A percentile compares a stretch with the other conserved stretches of the same genome.
phyloP scores from a whole-genome alignment of 129 eudicot species.

The Erigeron canadensis region DNA sequence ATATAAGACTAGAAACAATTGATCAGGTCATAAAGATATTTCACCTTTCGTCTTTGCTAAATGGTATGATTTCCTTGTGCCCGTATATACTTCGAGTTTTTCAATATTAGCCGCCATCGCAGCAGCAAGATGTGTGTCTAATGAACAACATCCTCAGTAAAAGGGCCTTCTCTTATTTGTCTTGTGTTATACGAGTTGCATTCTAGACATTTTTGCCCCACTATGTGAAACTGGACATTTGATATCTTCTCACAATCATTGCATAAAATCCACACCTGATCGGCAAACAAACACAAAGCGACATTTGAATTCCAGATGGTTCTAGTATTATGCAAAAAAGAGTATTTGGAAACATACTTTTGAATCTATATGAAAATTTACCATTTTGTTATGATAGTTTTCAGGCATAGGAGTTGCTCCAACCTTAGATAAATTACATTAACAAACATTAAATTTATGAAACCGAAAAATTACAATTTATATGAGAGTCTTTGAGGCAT shows the following conservation, averaged over 20 bases:
- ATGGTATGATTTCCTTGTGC: constrained; percentile 5
- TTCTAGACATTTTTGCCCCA: constrained; percentile 55
- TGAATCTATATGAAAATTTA: constrained; percentile 19
- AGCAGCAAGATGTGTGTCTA: constrained; percentile 8
- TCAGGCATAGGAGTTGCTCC: constrained; percentile 58
- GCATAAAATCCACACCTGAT: constrained; percentile 70
- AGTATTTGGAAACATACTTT: background rate
- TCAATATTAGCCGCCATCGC: background rate
- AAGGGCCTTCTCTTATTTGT: constrained; percentile 44
- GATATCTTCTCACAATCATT: constrained; percentile 65
- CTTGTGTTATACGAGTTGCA: constrained; percentile 68
- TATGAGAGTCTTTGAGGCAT: background rate
- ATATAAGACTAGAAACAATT: too few relatives aligned
- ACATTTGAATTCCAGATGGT: constrained; percentile 2
- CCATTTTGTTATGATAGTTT: constrained; percentile 51
- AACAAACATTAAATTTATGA: constrained; percentile 4
- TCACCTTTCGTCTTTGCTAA: background rate
- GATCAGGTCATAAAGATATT: too few relatives aligned
- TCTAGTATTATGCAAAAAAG: background rate
- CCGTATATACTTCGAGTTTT: background rate
- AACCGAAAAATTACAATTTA: background rate
- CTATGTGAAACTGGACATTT: constrained; percentile 58
- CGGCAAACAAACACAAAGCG: constrained; percentile 15
- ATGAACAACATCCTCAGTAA: constrained; percentile 32
- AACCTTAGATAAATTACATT: constrained; percentile 37